These are phyloP conservation scores for Yarrowia phangngaensis DNA, from an alignment of 805 yeast species.

Conservation along the genomic window DNA sequence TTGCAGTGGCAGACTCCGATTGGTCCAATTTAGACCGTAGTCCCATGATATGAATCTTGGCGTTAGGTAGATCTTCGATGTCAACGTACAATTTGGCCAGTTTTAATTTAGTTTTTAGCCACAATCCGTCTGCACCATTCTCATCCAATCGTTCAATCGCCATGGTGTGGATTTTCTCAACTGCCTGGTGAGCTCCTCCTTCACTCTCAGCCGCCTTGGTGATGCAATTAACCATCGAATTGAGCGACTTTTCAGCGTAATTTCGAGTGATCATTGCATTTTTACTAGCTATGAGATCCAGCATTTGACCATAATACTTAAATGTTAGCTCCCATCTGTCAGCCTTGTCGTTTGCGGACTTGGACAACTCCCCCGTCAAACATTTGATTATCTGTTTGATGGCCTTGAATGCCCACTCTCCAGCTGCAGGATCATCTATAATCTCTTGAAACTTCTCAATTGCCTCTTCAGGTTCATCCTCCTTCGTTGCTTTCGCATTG, in stretches of 20 bases:
- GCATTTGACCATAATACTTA: slow-evolving; percentile 30
- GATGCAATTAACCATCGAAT: slow-evolving; percentile 37
- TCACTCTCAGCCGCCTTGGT: slow-evolving; percentile 31
- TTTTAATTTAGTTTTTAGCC: slow-evolving; percentile 36
- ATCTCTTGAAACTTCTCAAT: slow-evolving; percentile 36
- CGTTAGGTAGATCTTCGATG: slow-evolving; percentile 30
- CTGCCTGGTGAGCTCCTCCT: slow-evolving; percentile 3
- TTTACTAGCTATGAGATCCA: slow-evolving; percentile 28
- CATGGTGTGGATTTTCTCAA: slow-evolving; percentile 34
- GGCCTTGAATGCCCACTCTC: slow-evolving; percentile 39
- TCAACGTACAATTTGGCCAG: slow-evolving; percentile 38
- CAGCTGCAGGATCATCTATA: slow-evolving; percentile 32
- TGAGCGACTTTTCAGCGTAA: slow-evolving; percentile 40
- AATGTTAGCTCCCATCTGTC: slow-evolving; percentile 32
- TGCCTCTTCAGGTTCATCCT: slow-evolving; percentile 39
- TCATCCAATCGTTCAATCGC: slow-evolving; percentile 35
- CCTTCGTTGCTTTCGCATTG: slow-evolving; percentile 40
- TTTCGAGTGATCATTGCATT: slow-evolving; percentile 33
- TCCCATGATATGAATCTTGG: slow-evolving; percentile 28
- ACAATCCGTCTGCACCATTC: slow-evolving; percentile 36
- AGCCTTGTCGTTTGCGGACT: slow-evolving; percentile 25
- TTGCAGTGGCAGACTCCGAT: slow-evolving; percentile 19
- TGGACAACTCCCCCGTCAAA: slow-evolving; percentile 7
- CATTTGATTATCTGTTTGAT: slow-evolving; percentile 40
- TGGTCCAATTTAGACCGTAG: slow-evolving; percentile 12